Conservation (phyloP, 345 rosid species). For the Salix udensis region DNA sequence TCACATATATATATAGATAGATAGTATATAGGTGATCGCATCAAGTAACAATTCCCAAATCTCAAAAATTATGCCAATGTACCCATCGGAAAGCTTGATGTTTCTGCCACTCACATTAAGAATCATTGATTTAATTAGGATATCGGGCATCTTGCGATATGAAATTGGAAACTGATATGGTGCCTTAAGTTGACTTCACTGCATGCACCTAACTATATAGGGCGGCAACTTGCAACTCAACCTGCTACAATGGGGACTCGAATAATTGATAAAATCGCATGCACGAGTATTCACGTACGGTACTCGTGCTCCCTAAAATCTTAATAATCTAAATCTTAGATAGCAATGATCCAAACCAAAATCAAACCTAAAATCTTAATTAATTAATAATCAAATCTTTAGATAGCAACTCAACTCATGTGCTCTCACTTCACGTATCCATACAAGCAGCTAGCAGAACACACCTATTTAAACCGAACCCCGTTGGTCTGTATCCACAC, state of each 20-base stretch:
- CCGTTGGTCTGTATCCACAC: background rate
- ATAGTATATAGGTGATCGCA: background rate
- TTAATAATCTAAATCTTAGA: no score
- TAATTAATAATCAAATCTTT: no score
- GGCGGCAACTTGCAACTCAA: background rate
- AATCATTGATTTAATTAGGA: background rate
- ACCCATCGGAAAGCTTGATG: background rate
- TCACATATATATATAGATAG: no score
- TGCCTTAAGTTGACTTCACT: background rate
- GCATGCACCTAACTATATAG: background rate
- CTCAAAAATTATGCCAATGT: background rate
- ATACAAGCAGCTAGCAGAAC: background rate
- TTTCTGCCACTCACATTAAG: background rate
- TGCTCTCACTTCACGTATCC: background rate
- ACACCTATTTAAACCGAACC: background rate
- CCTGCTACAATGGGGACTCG: background rate
- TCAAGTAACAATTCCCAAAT: background rate
- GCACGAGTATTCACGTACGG: background rate
- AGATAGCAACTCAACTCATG: background rate
- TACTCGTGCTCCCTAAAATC: background rate
- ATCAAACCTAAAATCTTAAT: no score
- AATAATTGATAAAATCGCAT: background rate
- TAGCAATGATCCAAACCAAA: background rate
- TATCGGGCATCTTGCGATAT: background rate
- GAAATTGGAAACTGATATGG: background rate